These are phyloP conservation scores for Hanseniaspora pseudoguilliermondii DNA, from an alignment of 805 yeast genomes.

Conservation along the genomic window DNA sequence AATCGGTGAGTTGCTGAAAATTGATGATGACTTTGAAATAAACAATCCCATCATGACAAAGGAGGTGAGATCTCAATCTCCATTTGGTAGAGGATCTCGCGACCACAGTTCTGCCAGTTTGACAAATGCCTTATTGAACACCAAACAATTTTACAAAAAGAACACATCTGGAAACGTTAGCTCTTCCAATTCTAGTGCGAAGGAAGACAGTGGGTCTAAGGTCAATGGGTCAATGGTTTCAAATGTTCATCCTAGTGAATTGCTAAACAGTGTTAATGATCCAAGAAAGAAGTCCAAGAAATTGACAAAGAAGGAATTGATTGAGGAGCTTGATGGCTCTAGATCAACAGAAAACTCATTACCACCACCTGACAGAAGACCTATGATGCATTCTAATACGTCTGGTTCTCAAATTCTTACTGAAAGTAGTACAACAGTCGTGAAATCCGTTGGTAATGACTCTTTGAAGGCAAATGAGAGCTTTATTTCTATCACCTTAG, in stretches of 20 bases:
- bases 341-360: neutral
- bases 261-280: conserved; percentile 1
- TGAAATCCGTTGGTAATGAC: conserved; percentile 73
- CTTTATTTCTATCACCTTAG: conserved; percentile 67
- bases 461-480: conserved; percentile 53
- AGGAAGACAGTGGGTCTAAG: neutral
- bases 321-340: neutral
- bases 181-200: neutral
- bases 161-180: neutral
- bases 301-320: conserved; percentile 8
- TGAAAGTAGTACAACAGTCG: conserved; percentile 2
- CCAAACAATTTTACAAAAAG: neutral
- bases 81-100: conserved; percentile 7
- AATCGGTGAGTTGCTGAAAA: conserved; percentile 47
- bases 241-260: neutral
- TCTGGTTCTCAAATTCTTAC: neutral
- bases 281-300: conserved; percentile 2
- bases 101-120: conserved; percentile 5
- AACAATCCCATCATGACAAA: conserved; percentile 18
- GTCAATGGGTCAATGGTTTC: neutral
- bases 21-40: conserved; percentile 17
- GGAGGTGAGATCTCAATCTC: conserved; percentile 10
- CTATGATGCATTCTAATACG: conserved; percentile 13
- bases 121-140: conserved; percentile 1
- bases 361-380: neutral